phyloP scores from a whole-genome alignment of 2,329 filamentous ascomycete species.

The Penicillium sp. region DNA sequence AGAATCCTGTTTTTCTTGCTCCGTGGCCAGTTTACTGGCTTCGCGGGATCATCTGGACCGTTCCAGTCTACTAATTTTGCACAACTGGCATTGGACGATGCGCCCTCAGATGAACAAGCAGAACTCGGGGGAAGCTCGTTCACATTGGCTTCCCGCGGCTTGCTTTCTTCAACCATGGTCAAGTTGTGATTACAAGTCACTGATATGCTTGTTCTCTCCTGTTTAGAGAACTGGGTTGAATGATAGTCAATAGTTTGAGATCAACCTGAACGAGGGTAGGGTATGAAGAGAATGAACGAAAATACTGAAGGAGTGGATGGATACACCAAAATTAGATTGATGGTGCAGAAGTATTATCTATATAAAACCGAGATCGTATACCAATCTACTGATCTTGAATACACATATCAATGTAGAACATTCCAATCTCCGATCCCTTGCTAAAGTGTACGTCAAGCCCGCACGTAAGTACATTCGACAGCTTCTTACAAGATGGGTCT shows the following conservation, averaged over 20 bases:
- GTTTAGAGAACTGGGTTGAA: background rate
- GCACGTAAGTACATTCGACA: conserved; percentile 3
- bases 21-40: conserved; percentile 8
- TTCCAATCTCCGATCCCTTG: conserved; percentile 1
- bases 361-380: background rate
- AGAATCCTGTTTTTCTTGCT: conserved; percentile 1
- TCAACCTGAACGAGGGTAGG: background rate
- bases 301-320: background rate
- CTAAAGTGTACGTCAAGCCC: conserved; percentile 1
- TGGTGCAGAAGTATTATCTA: background rate
- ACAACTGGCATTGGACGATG: background rate
- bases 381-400: background rate
- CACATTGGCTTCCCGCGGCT: background rate
- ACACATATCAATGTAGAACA: background rate
- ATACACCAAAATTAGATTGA: background rate
- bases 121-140: background rate
- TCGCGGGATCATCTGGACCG: conserved; percentile 9
- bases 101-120: background rate
- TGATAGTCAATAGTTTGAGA: background rate
- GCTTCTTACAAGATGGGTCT: background rate
- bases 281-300: background rate
- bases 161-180: background rate
- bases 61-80: conserved; percentile 5
- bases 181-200: background rate
- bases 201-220: background rate